Percentiles rank a stretch among this genome's conserved stretches.
phyloP scores from a whole-genome alignment of 2,329 filamentous ascomycete genomes.

The Boeremia exigua region DNA sequence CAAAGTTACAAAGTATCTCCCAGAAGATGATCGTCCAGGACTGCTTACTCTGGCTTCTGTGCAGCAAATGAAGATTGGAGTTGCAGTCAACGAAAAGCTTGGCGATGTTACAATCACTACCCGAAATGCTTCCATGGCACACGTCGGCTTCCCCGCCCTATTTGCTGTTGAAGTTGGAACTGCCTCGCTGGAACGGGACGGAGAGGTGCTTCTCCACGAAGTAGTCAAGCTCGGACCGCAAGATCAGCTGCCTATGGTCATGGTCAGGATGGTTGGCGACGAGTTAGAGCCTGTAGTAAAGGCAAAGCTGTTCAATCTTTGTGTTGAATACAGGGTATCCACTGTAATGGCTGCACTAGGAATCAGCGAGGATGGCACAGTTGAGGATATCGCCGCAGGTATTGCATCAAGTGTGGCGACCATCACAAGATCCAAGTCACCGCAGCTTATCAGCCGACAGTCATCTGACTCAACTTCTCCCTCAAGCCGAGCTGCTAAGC shows the following conservation, averaged over 20 bases:
- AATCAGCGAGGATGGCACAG: slow-evolving; percentile 65
- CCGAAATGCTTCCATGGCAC: slow-evolving; percentile 40
- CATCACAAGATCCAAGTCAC: slow-evolving; percentile 69
- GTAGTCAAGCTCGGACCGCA: slow-evolving; percentile 51
- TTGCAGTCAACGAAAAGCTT: slow-evolving; percentile 72
- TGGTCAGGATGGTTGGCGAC: slow-evolving; percentile 89
- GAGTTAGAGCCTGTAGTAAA: slow-evolving; percentile 93
- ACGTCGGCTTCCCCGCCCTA: slow-evolving; percentile 85
- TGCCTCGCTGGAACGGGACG: slow-evolving; percentile 68
- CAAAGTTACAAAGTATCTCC: slow-evolving; percentile 90
- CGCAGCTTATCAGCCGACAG: slow-evolving; percentile 46
- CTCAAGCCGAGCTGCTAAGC: slow-evolving; percentile 37
- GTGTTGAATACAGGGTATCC: slow-evolving; percentile 86
- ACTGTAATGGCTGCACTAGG: slow-evolving; percentile 81
- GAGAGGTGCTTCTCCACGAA: slow-evolving; percentile 75
- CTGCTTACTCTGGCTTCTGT: slow-evolving; percentile 76
- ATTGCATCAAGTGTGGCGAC: slow-evolving; percentile 82
- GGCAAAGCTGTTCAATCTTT: slow-evolving; percentile 82
- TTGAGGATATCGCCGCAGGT: slow-evolving; percentile 74
- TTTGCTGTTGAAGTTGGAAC: slow-evolving; percentile 76
- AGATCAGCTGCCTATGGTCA: slow-evolving; percentile 70
- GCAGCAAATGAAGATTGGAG: slow-evolving; percentile 64
- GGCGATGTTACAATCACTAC: slow-evolving; percentile 61
- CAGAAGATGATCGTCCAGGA: slow-evolving; percentile 92
- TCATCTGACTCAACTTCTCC: slow-evolving; percentile 34